Evolutionary conservation across 2,329 filamentous ascomycete species (phyloP).

Genomic region (Aspergillus terreus): DNA sequence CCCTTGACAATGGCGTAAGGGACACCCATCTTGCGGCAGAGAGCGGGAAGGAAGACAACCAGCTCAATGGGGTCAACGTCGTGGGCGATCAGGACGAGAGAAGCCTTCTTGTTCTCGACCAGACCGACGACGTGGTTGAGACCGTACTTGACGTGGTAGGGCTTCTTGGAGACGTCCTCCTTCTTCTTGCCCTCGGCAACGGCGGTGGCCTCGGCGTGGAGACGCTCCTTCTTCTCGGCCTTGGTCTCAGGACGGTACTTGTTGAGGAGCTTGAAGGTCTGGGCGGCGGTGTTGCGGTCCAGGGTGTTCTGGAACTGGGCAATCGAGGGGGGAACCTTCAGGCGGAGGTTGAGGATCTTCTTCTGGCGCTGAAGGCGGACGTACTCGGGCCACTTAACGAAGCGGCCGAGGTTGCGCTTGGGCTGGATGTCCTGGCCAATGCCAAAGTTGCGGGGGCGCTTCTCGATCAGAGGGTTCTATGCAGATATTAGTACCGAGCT

Average conservation of each 20-base stretch:
- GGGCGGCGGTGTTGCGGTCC: constrained; percentile 92
- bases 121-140: constrained; percentile 98
- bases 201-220: constrained; percentile 96
- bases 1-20: constrained; percentile 99
- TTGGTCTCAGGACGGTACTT: constrained; percentile 99
- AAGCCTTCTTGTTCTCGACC: constrained; percentile 99
- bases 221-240: constrained; percentile 99
- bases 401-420: constrained; percentile 88
- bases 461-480: constrained; percentile 99
- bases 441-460: constrained; percentile 93
- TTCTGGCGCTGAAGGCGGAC: constrained; percentile 92
- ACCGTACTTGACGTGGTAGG: constrained; percentile 98
- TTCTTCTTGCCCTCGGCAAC: constrained; percentile 99
- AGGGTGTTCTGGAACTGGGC: constrained; percentile 97
- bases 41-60: constrained; percentile 96
- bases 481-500: constrained; percentile 14
- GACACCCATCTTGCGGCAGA: constrained; percentile 99
- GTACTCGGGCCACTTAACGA: constrained; percentile 99
- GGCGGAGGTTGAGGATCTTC: constrained; percentile 96
- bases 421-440: constrained; percentile 99
- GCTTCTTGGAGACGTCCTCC: constrained; percentile 99
- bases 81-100: constrained; percentile 96
- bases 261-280: constrained; percentile 99
- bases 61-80: constrained; percentile 99
- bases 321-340: constrained; percentile 97